Evolutionary conservation across 2,329 filamentous ascomycete genomes (phyloP).

Genomic region (Seiridium cupressi): DNA sequence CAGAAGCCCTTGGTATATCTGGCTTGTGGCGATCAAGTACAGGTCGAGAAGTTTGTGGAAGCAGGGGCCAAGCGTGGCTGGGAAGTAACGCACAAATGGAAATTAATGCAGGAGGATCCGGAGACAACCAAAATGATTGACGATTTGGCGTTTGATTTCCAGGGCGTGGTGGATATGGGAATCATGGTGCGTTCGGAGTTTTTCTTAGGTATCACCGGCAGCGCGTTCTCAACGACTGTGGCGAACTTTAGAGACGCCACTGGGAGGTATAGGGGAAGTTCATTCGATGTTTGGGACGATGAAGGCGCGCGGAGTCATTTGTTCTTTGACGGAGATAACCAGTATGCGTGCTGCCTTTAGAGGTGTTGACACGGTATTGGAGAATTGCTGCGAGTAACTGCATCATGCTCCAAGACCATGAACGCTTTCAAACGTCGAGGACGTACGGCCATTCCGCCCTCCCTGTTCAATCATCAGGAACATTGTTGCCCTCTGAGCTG

Average conservation of each 20-base stretch:
- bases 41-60: neutral
- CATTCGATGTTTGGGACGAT: slow-evolving; percentile 1
- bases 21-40: neutral
- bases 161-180: neutral
- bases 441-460: too few relatives aligned
- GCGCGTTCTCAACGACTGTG: neutral
- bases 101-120: neutral
- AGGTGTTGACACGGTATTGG: too few relatives aligned
- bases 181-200: neutral
- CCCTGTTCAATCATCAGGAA: too few relatives aligned
- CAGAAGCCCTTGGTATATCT: neutral
- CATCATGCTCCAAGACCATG: too few relatives aligned
- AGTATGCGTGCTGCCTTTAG: neutral
- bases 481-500: too few relatives aligned
- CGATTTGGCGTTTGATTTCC: neutral
- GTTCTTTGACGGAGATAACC: neutral
- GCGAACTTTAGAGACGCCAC: neutral
- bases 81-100: slow-evolving; percentile 1
- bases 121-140: neutral
- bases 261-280: neutral
- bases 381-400: too few relatives aligned
- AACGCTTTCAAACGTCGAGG: too few relatives aligned
- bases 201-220: neutral
- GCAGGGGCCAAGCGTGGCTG: neutral
- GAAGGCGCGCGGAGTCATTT: neutral